A percentile compares a stretch with the other conserved stretches of the same genome.
phyloP scores from a whole-genome alignment of 2,329 filamentous ascomycete species.

The Penicillium digitatum region DNA sequence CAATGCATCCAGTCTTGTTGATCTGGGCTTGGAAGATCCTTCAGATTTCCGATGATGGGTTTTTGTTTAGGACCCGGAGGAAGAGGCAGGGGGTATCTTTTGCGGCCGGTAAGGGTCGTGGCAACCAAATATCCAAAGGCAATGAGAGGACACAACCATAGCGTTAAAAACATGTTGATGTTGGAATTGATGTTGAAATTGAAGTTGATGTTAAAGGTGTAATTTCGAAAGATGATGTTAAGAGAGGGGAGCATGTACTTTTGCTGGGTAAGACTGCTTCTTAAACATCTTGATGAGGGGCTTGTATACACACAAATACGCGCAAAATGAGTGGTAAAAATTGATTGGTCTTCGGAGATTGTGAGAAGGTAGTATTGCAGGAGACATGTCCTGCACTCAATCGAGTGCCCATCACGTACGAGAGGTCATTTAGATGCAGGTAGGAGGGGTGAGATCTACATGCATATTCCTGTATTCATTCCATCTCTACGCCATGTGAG shows the following conservation, averaged over 20 bases:
- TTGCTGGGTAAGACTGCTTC: too few relatives aligned
- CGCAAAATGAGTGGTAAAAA: background rate
- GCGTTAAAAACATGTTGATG: background rate
- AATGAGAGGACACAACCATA: background rate
- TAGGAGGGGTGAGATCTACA: background rate
- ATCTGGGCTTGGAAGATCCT: conserved; percentile 43
- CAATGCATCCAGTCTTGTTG: conserved; percentile 40
- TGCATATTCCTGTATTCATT: background rate
- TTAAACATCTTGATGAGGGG: background rate
- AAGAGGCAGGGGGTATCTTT: conserved; percentile 21
- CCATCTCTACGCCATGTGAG: background rate
- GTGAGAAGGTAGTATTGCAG: background rate
- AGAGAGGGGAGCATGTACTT: background rate
- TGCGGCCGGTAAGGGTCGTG: background rate
- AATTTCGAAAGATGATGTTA: background rate
- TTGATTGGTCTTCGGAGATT: background rate
- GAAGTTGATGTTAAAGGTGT: background rate
- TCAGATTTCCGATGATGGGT: conserved; percentile 49
- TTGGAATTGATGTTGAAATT: too few relatives aligned
- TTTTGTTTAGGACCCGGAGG: conserved; percentile 50
- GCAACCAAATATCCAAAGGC: background rate
- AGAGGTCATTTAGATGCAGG: background rate
- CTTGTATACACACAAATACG: background rate
- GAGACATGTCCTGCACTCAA: background rate
- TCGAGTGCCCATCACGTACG: background rate